Conservation (phyloP, 2,329 filamentous ascomycete genomes). For the Colletotrichum sp. region DNA sequence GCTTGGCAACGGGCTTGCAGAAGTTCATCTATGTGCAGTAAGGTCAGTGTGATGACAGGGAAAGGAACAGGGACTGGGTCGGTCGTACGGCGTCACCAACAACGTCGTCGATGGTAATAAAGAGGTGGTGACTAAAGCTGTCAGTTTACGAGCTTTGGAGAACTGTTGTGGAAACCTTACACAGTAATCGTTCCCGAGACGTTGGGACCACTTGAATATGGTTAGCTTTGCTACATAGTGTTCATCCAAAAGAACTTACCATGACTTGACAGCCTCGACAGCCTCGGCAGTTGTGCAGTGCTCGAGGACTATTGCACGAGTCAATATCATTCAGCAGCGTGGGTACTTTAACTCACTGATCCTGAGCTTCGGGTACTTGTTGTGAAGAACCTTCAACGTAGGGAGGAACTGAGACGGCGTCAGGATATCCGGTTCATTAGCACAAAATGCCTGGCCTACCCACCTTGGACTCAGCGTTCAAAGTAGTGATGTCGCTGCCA, state of each 20-base stretch:
- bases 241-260: not conserved
- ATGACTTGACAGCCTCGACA: conserved; percentile 68
- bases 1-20: conserved; percentile 78
- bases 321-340: not conserved
- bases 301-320: conserved; percentile 59
- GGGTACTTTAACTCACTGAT: conserved; percentile 37
- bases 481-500: conserved; percentile 51
- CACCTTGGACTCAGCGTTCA: conserved; percentile 70
- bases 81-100: conserved; percentile 54
- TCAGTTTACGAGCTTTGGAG: not conserved
- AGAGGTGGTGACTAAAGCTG: conserved; percentile 76
- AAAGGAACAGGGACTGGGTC: conserved; percentile 5
- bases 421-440: not conserved
- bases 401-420: conserved; percentile 69
- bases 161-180: conserved; percentile 30
- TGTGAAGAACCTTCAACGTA: conserved; percentile 75
- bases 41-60: not conserved
- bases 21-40: conserved; percentile 51
- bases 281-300: conserved; percentile 89
- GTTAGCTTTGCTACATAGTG: not conserved
- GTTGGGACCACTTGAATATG: conserved; percentile 71
- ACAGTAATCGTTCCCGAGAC: conserved; percentile 57
- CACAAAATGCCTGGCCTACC: not conserved
- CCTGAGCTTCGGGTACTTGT: conserved; percentile 73
- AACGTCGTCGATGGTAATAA: conserved; percentile 75